Conservation (phyloP, 2,329 filamentous ascomycete genomes). For the Pyricularia pennisetigena region DNA sequence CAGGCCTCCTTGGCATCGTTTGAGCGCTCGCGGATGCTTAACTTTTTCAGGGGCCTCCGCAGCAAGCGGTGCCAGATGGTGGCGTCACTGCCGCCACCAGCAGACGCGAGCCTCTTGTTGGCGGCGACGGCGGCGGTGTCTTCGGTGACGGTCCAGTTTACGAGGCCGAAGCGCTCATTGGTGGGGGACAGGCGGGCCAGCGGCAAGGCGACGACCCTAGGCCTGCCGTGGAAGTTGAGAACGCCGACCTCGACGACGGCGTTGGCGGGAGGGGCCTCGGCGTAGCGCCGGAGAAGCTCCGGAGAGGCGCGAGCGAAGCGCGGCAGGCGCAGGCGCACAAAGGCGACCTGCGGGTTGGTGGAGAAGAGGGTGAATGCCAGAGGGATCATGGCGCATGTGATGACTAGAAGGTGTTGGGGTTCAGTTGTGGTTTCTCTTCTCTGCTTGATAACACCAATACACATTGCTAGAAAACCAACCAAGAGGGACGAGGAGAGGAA, state of each 20-base stretch:
- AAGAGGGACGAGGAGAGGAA: no score
- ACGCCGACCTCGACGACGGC: slow-evolving; percentile 42
- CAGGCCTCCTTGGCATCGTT: slow-evolving; percentile 19
- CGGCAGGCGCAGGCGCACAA: slow-evolving; percentile 62
- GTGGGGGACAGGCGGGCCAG: slow-evolving; percentile 23
- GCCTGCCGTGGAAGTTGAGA: slow-evolving; percentile 45
- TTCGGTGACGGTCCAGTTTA: slow-evolving; percentile 22
- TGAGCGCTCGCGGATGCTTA: slow-evolving; percentile 20
- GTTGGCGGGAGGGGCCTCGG: slow-evolving; percentile 31
- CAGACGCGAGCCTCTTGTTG: neutral
- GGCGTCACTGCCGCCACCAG: slow-evolving; percentile 3
- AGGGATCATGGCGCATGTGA: slow-evolving; percentile 52
- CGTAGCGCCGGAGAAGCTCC: slow-evolving; percentile 42
- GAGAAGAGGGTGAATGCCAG: slow-evolving; percentile 54
- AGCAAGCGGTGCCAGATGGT: slow-evolving; percentile 9
- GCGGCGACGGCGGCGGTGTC: slow-evolving; percentile 18
- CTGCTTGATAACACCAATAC: no score
- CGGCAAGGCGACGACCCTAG: slow-evolving; percentile 27
- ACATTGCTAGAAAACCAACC: no score
- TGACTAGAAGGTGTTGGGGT: slow-evolving; percentile 30
- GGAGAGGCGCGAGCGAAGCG: slow-evolving; percentile 52
- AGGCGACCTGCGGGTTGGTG: slow-evolving; percentile 61
- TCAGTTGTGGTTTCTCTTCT: no score
- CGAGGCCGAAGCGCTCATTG: slow-evolving; percentile 23
- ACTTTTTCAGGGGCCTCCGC: slow-evolving; percentile 12